These are phyloP conservation scores for Odontarrhena argentea DNA, from an alignment of 345 rosid species.

Conservation along the genomic window DNA sequence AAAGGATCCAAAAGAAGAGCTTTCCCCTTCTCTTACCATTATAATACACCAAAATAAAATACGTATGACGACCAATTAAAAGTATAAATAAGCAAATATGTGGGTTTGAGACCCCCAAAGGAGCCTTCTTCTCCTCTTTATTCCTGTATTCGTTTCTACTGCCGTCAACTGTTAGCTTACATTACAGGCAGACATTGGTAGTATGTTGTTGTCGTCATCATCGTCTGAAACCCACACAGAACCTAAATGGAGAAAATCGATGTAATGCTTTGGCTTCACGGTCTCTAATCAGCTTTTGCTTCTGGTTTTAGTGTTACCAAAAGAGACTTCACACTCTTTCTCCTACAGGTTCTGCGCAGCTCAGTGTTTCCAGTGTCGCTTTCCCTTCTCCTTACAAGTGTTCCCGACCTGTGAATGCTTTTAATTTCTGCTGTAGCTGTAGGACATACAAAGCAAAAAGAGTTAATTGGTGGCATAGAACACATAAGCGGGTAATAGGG, in stretches of 20 bases:
- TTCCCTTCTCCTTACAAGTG: slow-evolving; percentile 38
- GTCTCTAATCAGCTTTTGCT: slow-evolving; percentile 23
- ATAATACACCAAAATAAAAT: slow-evolving; percentile 5
- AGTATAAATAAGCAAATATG: slow-evolving; percentile 14
- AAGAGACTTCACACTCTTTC: slow-evolving; percentile 28
- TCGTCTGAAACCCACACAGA: slow-evolving; percentile 35
- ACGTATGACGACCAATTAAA: slow-evolving; percentile 1
- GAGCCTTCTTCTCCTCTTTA: slow-evolving; percentile 13
- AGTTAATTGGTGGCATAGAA: neutral
- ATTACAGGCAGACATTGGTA: slow-evolving; percentile 22
- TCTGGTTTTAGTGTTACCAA: neutral
- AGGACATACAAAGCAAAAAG: slow-evolving; percentile 17
- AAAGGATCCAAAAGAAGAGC: slow-evolving; percentile 1
- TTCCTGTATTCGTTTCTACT: slow-evolving; percentile 28
- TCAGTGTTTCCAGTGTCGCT: slow-evolving; percentile 4
- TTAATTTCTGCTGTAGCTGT: slow-evolving; percentile 75
- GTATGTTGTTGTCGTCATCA: slow-evolving; percentile 20
- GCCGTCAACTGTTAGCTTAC: slow-evolving; percentile 33
- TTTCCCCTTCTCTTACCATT: neutral
- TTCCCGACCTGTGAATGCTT: slow-evolving; percentile 50
- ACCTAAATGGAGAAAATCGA: slow-evolving; percentile 24
- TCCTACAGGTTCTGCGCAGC: slow-evolving; percentile 38
- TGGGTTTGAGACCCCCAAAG: slow-evolving; percentile 1
- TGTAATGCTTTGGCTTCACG: slow-evolving; percentile 16
- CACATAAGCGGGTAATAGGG: neutral